Evolutionary conservation across 169 alveolate genomes (phyloP), one percentile per base, ranked within the genome.

Genomic region (Plasmodium berghei): DNA sequence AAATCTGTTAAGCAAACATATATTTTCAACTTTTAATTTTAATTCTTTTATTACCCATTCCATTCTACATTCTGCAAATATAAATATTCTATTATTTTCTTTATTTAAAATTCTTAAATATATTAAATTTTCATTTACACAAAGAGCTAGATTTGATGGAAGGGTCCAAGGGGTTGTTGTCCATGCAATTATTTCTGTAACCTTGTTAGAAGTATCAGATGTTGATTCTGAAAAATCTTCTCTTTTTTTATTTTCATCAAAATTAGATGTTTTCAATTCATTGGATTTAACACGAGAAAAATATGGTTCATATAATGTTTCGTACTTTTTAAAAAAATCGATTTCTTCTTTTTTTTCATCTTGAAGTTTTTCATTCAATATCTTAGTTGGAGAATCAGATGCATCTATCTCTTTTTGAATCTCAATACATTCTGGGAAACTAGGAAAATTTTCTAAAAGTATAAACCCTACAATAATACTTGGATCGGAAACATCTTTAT

Each of bases 131-230:
- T 98, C 99, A 94, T 98, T 95, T 34, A 97, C 98, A 52, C 99
- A 98, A 34, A 98, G 92, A 61, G 99, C 99, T 64, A 98, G 89
- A 93, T 99, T 99, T 28, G 99, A 93, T 0, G 99, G 99, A n/a
- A 99, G 96, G 0, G 99, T 99, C 99, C 99, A 99, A 3, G 99
- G 99, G 0, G 99, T 99, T 12, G 99, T 99, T 48, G 99, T 99
- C 99, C 99, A 99, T 46, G 99, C 99, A 1, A 98, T 8, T 2
- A 70, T n/a, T 69, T 83, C 90, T 14, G n/a, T 67, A 10, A 20
- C 8, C 1, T 9, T 18, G 67, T 4, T 4, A 10, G 22, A 14
- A 1, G 16, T 14, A 46, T 55, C 26, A 0, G 40, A 10, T 54
- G 87, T 61, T 9, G 61, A 1, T 9, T 22, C 9, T n/a, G 8